Base-by-base conservation (phyloP, 352 stramenopile genomes). In the Phytophthora chlamydospora region DNA sequence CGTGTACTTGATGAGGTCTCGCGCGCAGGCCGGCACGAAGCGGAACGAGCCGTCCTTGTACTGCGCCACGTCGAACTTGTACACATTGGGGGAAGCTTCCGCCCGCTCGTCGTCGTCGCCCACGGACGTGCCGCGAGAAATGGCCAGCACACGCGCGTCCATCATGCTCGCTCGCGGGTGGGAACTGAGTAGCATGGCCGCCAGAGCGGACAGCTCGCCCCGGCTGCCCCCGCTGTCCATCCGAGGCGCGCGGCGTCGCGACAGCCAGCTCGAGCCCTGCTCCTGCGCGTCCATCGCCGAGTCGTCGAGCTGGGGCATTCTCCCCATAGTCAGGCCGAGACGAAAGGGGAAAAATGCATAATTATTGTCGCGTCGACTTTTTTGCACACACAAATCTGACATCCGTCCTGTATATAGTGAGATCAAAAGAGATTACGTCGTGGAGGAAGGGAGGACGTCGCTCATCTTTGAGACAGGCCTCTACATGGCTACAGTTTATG, bases 31-130 rank as follows among this genome's bases (percentile, higher is more conserved):
- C 19, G 85, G 76, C 12, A 93, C 59, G 54, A 93, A 81, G 36
- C 76, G 53, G 67, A 84, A 90, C 7, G 62, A 64, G 33, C 85
- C 81, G 53, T 93, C 81, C 40, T 89, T 88, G 68, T 93, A 95
- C 48, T 85, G 83, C 50, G 53, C 48, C 40, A 93, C 71, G 66
- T 95, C 83, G 56, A 93, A 93, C 48, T 89, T 88, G 76, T 91
- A 89, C 46, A 95, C 83, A 33, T 69, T 71, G 24, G 62, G 58
- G 19, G 71, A 76, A 1, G 44, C 8, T 17, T 42, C 49, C 6
- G 21, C 58, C n/a, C 21, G 57, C 48, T 70, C 52, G 17, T 78
- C 60, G 27, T 80, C 73, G 56, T 80, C 75, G 17, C 61, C 51
- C 47, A 76, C 43, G 34, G 61, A 79, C 53, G 62, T 76, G 27